Conservation (phyloP, 768 basidiomycete genomes). For the Lactarius vividus region DNA sequence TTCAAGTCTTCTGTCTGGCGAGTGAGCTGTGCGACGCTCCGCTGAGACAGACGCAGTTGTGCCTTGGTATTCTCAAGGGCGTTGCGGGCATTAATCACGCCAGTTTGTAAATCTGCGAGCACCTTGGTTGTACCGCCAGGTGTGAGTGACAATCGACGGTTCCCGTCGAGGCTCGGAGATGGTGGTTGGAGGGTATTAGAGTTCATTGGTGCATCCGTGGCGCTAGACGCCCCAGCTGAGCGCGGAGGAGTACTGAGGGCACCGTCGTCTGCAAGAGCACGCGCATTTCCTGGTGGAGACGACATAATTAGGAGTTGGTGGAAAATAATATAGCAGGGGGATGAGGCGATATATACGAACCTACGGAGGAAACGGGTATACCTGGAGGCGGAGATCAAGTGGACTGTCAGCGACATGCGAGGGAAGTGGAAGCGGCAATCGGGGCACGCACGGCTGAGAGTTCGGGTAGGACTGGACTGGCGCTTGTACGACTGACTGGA, state of each 20-base stretch:
- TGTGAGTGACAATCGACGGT: constrained; percentile 56
- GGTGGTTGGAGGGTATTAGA: constrained; percentile 27
- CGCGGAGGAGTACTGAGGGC: constrained; percentile 34
- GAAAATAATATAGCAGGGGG: not conserved
- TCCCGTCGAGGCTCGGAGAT: constrained; percentile 36
- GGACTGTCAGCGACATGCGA: constrained; percentile 1
- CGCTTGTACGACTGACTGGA: constrained; percentile 48
- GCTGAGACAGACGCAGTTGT: constrained; percentile 76
- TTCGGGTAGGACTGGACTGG: constrained; percentile 68
- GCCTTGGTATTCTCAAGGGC: constrained; percentile 85
- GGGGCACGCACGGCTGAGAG: constrained; percentile 67
- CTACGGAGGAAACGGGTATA: constrained; percentile 40
- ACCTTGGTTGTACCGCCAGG: constrained; percentile 86
- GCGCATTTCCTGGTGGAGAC: constrained; percentile 71
- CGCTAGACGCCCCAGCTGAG: constrained; percentile 34
- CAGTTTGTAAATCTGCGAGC: constrained; percentile 81
- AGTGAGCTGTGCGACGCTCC: constrained; percentile 80
- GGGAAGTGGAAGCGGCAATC: constrained; percentile 27
- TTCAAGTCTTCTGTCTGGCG: constrained; percentile 87
- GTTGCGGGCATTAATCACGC: constrained; percentile 72
- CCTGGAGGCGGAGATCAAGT: constrained; percentile 40
- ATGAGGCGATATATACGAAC: constrained; percentile 24
- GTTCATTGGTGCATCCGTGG: constrained; percentile 37
- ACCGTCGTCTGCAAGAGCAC: constrained; percentile 76
- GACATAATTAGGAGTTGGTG: constrained; percentile 13